phyloP scores from a whole-genome alignment of 2,329 filamentous ascomycete species.

The Aspergillus phoenicis region DNA sequence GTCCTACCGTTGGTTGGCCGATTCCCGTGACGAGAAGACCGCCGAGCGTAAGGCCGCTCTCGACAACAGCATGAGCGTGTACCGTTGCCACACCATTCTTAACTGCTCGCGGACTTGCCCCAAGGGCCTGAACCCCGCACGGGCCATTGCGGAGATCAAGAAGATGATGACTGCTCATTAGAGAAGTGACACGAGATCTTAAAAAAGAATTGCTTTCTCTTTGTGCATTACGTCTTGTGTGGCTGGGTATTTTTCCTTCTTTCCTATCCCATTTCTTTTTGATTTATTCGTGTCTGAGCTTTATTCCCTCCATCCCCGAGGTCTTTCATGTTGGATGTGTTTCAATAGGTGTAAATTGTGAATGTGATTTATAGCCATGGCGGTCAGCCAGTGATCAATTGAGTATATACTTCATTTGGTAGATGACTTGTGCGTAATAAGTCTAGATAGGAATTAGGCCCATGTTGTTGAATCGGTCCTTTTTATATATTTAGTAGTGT shows the following conservation, averaged over 20 bases:
- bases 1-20: slow-evolving; percentile 95
- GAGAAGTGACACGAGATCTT: slow-evolving; percentile 15
- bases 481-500: too few species aligned
- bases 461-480: too few species aligned
- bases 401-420: slow-evolving; percentile 3
- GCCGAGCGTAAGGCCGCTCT: slow-evolving; percentile 85
- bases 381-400: slow-evolving; percentile 10
- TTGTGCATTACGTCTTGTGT: slow-evolving; percentile 13
- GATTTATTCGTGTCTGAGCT: slow-evolving; percentile 18
- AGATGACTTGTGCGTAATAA: too few species aligned
- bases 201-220: slow-evolving; percentile 19
- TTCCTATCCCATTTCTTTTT: slow-evolving; percentile 4
- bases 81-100: slow-evolving; percentile 98
- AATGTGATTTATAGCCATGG: slow-evolving; percentile 21
- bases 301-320: slow-evolving; percentile 29
- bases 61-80: slow-evolving; percentile 98
- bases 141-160: slow-evolving; percentile 97
- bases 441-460: too few species aligned
- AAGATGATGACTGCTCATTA: slow-evolving; percentile 74
- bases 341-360: slow-evolving; percentile 36
- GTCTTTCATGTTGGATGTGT: slow-evolving; percentile 27
- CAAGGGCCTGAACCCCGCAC: slow-evolving; percentile 95
- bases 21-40: slow-evolving; percentile 89
- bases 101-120: slow-evolving; percentile 98
- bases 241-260: slow-evolving; percentile 4